Evolutionary conservation across 1,284 basidiomycete genomes (phyloP), one percentile per base, ranked within the genome.

Genomic region (Ganoderma lucidum): DNA sequence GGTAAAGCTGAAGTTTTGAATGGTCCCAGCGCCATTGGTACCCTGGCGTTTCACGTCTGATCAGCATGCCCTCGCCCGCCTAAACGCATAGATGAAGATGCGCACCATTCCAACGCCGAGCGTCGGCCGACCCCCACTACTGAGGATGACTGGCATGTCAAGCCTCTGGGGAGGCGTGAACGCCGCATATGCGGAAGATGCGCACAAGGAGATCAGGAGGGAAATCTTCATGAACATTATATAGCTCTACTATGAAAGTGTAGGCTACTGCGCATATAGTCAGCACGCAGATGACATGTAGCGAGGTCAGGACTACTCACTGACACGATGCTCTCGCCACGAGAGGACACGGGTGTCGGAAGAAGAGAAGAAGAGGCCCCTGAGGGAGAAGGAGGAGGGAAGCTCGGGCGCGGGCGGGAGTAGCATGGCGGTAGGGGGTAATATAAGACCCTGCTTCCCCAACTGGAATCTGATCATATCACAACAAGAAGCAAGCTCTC

Each of bases 1-100:
- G 37, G 80, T 81, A 67, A 84, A 82, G 64, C 76, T 77, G 75
- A 84, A 82, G 45, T 79, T 71, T 72, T 84, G 82, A 5, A 76
- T 71, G 35, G 75, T 39, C 69, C 77, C 19, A 75, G 73, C 42
- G 63, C 72, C 77, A 17, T 63, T 30, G 45, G 68, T 77, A 63
- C 51, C 65, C 63, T 63, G 58, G 28, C 15, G 37, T 56, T 37
- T 9, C 23, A 42, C 45, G 15, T 37, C 65, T 61, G 48, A 45
- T 61, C 35, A 56, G 32, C 61, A 48, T n/a, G 6, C n/a, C 42
- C 32, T 37, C 39, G 9, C 12, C 23, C 9, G 23, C 23, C 23
- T 12, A 19, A 51, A 28, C 9, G 9, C 48, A 28, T 51, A 23
- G 10, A 28, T 35, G 15, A n/a, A 45, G 41, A 17, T 23, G 23